These are phyloP conservation scores for Primulina huaijiensis DNA, from an alignment of 257 asterid species.

Conservation along the genomic window DNA sequence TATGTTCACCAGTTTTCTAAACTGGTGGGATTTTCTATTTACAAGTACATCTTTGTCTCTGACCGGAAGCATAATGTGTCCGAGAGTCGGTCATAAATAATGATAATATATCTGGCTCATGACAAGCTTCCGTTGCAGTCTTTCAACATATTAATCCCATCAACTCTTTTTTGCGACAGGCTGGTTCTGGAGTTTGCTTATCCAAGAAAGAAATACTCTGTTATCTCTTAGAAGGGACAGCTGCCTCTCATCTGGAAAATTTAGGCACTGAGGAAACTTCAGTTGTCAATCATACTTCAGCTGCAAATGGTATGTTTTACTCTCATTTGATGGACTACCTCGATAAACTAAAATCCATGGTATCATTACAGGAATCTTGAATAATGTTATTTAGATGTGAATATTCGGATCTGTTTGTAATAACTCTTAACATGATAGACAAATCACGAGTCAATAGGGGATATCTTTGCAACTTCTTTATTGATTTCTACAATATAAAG, in stretches of 20 bases:
- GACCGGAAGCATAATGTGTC: neutral
- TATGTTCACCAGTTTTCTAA: neutral
- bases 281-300: constrained; percentile 30
- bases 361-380: neutral
- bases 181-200: constrained; percentile 56
- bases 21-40: neutral
- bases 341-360: neutral
- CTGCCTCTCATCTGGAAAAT: constrained; percentile 63
- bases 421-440: no score
- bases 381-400: neutral
- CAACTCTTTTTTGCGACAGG: constrained; percentile 40
- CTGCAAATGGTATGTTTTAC: constrained; percentile 41
- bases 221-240: constrained; percentile 63
- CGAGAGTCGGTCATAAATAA: neutral
- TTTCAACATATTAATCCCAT: neutral
- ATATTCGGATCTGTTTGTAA: neutral
- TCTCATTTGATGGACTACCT: neutral
- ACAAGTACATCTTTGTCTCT: neutral
- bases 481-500: neutral
- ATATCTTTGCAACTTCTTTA: no score
- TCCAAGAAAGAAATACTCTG: constrained; percentile 54
- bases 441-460: neutral
- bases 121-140: neutral
- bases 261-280: constrained; percentile 41
- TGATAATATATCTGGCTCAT: neutral